These are phyloP conservation scores for Arxiozyma heterogenica DNA, from an alignment of 1,139 yeast species.

Conservation along the genomic window DNA sequence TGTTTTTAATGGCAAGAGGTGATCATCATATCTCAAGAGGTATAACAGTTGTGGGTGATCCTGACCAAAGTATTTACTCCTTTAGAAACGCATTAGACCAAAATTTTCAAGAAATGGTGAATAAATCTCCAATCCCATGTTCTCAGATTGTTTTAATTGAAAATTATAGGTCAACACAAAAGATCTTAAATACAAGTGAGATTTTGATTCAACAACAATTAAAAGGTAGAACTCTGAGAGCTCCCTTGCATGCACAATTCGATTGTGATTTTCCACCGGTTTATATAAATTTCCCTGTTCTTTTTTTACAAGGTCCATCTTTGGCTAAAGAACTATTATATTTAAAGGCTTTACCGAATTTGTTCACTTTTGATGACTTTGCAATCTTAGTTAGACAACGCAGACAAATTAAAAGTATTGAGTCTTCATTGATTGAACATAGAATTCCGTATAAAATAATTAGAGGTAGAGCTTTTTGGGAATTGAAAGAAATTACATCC, in stretches of 20 bases:
- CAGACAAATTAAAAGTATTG: slow-evolving; percentile 49
- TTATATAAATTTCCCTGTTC: slow-evolving; percentile 34
- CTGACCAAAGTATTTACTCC: slow-evolving; percentile 89
- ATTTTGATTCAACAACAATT: slow-evolving; percentile 54
- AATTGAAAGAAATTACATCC: slow-evolving; percentile 55
- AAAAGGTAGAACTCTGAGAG: slow-evolving; percentile 36
- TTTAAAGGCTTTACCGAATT: slow-evolving; percentile 34
- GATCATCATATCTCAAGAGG: slow-evolving; percentile 34
- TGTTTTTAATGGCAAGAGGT: slow-evolving; percentile 47
- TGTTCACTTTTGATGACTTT: slow-evolving; percentile 47
- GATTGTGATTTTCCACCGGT: slow-evolving; percentile 40
- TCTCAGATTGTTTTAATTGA: slow-evolving; percentile 43
- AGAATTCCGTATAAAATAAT: slow-evolving; percentile 58
- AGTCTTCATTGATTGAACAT: slow-evolving; percentile 45
- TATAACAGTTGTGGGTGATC: slow-evolving; percentile 88
- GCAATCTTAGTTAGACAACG: slow-evolving; percentile 65
- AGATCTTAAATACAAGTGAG: slow-evolving; percentile 59
- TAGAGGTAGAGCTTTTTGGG: slow-evolving; percentile 76
- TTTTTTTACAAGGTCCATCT: slow-evolving; percentile 48
- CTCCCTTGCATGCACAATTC: slow-evolving; percentile 40
- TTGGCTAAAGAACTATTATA: slow-evolving; percentile 48
- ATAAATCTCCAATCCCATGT: slow-evolving; percentile 35
- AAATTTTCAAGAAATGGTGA: slow-evolving; percentile 55
- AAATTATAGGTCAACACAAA: slow-evolving; percentile 74
- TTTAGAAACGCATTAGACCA: slow-evolving; percentile 71